These are phyloP conservation scores for Starmerella bombicola DNA, from an alignment of 805 yeast genomes.

Conservation along the genomic window DNA sequence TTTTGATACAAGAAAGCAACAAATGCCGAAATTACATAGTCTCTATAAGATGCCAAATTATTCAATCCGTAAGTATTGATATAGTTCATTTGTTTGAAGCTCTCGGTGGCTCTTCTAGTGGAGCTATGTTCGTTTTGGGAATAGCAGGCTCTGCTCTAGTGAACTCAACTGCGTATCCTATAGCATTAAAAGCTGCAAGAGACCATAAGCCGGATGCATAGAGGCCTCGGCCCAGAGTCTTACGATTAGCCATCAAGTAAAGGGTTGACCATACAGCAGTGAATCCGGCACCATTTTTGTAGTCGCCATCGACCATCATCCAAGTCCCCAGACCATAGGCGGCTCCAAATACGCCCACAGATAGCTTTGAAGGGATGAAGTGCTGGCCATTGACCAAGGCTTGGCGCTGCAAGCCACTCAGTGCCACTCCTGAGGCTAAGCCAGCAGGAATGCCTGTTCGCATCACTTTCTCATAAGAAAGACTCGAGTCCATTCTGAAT, in stretches of 20 bases:
- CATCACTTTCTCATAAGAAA: conserved; percentile 10
- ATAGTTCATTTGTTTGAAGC: conserved; percentile 15
- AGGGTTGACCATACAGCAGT: conserved; percentile 23
- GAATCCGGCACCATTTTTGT: conserved; percentile 25
- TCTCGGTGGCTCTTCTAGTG: conserved; percentile 3
- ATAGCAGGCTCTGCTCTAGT: conserved; percentile 16
- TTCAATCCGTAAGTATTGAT: too few relatives aligned
- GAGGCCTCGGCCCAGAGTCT: conserved; percentile 11
- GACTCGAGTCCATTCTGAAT: too few relatives aligned
- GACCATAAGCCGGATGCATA: conserved; percentile 12
- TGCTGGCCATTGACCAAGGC: conserved; percentile 11
- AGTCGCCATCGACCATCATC: conserved; percentile 25
- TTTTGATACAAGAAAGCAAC: too few relatives aligned
- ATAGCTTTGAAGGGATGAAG: conserved; percentile 17
- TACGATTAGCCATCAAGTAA: conserved; percentile 22
- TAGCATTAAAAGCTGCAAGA: conserved; percentile 17
- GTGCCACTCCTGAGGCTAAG: conserved; percentile 17
- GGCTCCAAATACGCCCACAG: conserved; percentile 22
- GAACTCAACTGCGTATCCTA: conserved; percentile 21
- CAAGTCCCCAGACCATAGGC: conserved; percentile 23
- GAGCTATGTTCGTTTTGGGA: conserved; percentile 6
- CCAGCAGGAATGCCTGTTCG: conserved; percentile 20
- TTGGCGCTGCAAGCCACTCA: conserved; percentile 18
- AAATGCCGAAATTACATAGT: too few relatives aligned
- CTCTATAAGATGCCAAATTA: too few relatives aligned